These are phyloP conservation scores for Fusarium falciforme DNA, from an alignment of 2,329 filamentous ascomycete species.

Conservation along the genomic window DNA sequence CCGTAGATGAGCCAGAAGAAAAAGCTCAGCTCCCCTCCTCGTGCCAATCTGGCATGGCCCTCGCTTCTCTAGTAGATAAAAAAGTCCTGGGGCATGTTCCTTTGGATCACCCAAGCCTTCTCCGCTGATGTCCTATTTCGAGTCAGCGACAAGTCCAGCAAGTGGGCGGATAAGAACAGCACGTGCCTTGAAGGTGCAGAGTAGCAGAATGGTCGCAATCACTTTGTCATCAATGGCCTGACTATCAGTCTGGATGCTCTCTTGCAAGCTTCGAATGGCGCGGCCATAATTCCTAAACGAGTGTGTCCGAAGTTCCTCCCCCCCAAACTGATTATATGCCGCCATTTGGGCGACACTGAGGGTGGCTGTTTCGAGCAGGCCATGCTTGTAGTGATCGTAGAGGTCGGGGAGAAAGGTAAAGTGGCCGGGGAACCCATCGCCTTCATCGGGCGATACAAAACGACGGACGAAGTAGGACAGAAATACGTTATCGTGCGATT, in stretches of 20 bases:
- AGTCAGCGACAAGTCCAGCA: not conserved
- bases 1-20: constrained; percentile 45
- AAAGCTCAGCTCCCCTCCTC: constrained; percentile 45
- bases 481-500: constrained; percentile 44
- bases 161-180: not conserved
- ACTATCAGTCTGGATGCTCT: constrained; percentile 41
- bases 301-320: constrained; percentile 41
- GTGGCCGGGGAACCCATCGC: constrained; percentile 48
- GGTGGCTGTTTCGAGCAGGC: constrained; percentile 47
- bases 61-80: constrained; percentile 48
- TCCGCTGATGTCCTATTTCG: constrained; percentile 46
- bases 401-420: constrained; percentile 48
- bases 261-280: constrained; percentile 44
- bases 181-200: constrained; percentile 46
- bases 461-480: constrained; percentile 50
- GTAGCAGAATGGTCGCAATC: constrained; percentile 45
- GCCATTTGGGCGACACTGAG: constrained; percentile 50
- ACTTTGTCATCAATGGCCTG: constrained; percentile 46
- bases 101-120: constrained; percentile 43
- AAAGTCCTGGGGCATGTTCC: constrained; percentile 49
- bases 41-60: constrained; percentile 47
- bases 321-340: constrained; percentile 48
- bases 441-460: constrained; percentile 46
- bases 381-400: constrained; percentile 41
- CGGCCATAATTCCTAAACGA: constrained; percentile 47